Percentiles rank a stretch among this genome's conserved stretches.
phyloP scores from a whole-genome alignment of 2,329 filamentous ascomycete species.

The Colletotrichum spaethianum region DNA sequence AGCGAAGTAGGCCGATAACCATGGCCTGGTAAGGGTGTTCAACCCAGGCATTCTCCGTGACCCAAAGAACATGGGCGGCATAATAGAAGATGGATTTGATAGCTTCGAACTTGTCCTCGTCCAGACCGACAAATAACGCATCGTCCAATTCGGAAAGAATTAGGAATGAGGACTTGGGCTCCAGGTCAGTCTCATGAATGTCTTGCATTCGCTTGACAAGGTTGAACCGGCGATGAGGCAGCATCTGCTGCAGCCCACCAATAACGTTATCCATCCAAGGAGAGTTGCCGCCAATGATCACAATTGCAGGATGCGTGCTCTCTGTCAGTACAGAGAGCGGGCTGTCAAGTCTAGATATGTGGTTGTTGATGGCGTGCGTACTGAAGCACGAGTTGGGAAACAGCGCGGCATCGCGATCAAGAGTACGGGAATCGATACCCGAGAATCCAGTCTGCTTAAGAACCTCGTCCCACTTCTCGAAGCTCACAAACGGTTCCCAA shows the following conservation, averaged over 20 bases:
- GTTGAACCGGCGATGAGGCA: too few species aligned
- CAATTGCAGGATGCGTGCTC: too few species aligned
- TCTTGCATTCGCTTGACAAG: too few species aligned
- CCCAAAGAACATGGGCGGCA: conserved; percentile 42
- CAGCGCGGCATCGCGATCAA: neutral
- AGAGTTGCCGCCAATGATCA: too few species aligned
- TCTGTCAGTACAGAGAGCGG: too few species aligned
- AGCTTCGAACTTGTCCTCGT: conserved; percentile 16
- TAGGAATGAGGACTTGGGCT: conserved; percentile 19
- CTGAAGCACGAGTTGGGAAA: conserved; percentile 15
- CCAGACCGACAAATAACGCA: conserved; percentile 47
- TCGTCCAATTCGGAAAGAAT: conserved; percentile 32
- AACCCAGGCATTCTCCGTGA: conserved; percentile 40
- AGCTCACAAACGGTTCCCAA: conserved; percentile 44
- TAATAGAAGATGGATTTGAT: neutral
- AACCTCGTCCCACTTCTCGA: conserved; percentile 46
- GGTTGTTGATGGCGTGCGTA: conserved; percentile 8
- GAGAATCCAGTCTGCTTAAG: conserved; percentile 60
- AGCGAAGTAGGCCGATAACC: conserved; percentile 29
- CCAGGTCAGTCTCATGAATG: neutral
- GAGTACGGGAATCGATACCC: neutral
- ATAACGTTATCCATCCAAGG: too few species aligned
- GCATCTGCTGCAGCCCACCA: too few species aligned
- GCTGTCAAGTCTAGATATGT: too few species aligned
- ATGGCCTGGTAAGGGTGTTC: conserved; percentile 42